Percentiles rank a stretch among this genome's conserved stretches.
Evolutionary conservation across 2,329 filamentous ascomycete genomes (phyloP).

Genomic region (Pseudogymnoascus sp.): DNA sequence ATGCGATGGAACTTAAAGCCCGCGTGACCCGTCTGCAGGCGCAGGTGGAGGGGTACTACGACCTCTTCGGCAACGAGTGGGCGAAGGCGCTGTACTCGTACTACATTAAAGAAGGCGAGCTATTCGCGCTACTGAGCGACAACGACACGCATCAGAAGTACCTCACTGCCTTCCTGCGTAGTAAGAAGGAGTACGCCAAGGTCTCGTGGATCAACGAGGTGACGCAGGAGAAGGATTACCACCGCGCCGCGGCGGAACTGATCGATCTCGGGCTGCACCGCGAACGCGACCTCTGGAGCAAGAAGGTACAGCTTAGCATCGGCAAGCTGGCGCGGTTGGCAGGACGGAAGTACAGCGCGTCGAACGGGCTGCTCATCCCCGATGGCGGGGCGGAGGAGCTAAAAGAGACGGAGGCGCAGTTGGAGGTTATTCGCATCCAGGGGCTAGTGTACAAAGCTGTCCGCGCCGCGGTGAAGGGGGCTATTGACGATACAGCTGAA

Average conservation of each 20-base stretch:
- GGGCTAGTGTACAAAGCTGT: constrained; percentile 67
- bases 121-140: constrained; percentile 63
- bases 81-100: constrained; percentile 71
- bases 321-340: constrained; percentile 75
- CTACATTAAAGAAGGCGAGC: constrained; percentile 58
- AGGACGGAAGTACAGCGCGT: constrained; percentile 37
- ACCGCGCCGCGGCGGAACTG: constrained; percentile 63
- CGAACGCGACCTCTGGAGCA: constrained; percentile 80
- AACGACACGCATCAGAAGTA: constrained; percentile 58
- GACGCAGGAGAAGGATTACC: constrained; percentile 64
- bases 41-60: constrained; percentile 23
- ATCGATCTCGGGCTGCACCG: constrained; percentile 59
- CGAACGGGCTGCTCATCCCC: constrained; percentile 24
- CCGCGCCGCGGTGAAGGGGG: constrained; percentile 55
- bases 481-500: constrained; percentile 73
- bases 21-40: constrained; percentile 14
- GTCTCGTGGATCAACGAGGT: constrained; percentile 95
- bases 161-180: constrained; percentile 71
- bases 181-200: constrained; percentile 62
- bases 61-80: constrained; percentile 41
- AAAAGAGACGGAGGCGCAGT: constrained; percentile 20
- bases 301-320: constrained; percentile 85
- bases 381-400: constrained; percentile 34
- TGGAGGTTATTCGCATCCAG: constrained; percentile 59
- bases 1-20: constrained; percentile 17